Conservation (phyloP, 192 early-diverging fungal species). For the Linnemannia hyalina region DNA sequence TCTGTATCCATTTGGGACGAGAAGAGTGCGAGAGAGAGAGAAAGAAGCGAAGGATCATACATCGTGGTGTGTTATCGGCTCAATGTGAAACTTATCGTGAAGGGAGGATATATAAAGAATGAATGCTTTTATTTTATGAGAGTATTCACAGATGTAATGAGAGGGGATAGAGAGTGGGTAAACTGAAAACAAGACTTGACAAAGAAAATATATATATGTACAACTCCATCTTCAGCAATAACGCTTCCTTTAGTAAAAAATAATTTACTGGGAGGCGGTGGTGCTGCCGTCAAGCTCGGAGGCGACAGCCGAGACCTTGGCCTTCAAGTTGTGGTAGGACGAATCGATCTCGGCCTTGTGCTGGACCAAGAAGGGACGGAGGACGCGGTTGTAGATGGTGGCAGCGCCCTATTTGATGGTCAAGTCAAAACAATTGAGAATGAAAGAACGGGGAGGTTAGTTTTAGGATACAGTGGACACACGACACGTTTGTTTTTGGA, state of each 20-base stretch:
- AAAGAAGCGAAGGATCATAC: background rate
- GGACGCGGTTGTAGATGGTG: constrained; percentile 78
- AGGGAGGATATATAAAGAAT: too few species aligned
- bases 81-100: too few species aligned
- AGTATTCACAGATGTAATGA: too few species aligned
- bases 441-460: constrained; percentile 10
- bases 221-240: background rate
- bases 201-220: background rate
- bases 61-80: too few species aligned
- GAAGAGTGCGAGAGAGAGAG: background rate
- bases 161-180: too few species aligned
- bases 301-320: constrained; percentile 56
- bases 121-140: too few species aligned
- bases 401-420: constrained; percentile 75
- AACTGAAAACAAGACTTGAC: background rate
- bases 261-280: constrained; percentile 43
- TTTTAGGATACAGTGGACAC: background rate
- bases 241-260: background rate
- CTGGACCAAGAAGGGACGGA: constrained; percentile 82
- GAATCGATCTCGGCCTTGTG: constrained; percentile 59
- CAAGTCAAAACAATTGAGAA: too few species aligned
- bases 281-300: constrained; percentile 42
- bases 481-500: background rate
- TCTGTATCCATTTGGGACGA: background rate
- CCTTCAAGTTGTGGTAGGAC: constrained; percentile 45